Base-by-base conservation (phyloP, 441 rosid genomes). In the Sinapis alba region DNA sequence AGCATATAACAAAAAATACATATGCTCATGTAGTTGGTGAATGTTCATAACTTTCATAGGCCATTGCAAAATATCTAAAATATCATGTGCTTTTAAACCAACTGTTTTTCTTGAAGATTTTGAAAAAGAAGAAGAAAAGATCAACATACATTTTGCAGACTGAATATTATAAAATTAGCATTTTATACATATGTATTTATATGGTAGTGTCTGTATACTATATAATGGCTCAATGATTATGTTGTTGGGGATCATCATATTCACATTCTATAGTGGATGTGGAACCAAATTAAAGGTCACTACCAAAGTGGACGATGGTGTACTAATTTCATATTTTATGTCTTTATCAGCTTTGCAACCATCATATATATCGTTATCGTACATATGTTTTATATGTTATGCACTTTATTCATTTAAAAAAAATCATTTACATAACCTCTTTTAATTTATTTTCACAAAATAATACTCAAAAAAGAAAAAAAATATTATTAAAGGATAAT, bases 261-360 rank as follows among this genome's bases (percentile, higher is more conserved):
- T 58, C 65, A 58, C 57, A 41, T 58, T 23, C 41, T 43, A 41
- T 70, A 60, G 32, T 60, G 67, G 74, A 60, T 60, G 32, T 71
- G 21, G 59, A 71, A 65, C 57, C 57, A 24, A n/a, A n/a, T n/a
- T n/a, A n/a, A 28, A 45, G 16, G 23, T 13, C 74, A 71, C 67
- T 60, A 60, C 58, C 47, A 71, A 71, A 71, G 68, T 71, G 47
- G 60, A 19, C 12, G 32, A 60, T 24, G 27, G 16, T n/a, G n/a
- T 26, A 58, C 65, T 4, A 24, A 26, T 38, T 16, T 41, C 41
- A 41, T 58, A 38, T 41, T 23, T 34, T 38, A 38, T 15, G 65
- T 24, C 5, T 16, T 58, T 58, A 57, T 38, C 41, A 41, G 57
- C 41, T 43, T 63, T 63, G 51, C 54, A 56, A 68, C 10, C 38